Evolutionary conservation across 306 rosid genomes (phyloP), one percentile per base, ranked within the genome.

Genomic region (Cicer pinnatifidum): DNA sequence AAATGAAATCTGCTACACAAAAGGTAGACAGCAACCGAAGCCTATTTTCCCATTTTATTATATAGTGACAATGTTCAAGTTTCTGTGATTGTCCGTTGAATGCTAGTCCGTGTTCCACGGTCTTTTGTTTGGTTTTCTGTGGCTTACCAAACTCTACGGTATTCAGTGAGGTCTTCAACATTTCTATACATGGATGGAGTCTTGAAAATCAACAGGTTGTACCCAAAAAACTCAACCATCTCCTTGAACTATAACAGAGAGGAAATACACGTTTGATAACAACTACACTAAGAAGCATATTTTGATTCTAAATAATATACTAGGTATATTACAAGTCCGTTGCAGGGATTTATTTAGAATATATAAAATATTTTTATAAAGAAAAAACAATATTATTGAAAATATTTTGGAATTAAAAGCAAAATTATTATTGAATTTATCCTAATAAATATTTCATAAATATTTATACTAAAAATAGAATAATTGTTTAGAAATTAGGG

Each of bases 91-190:
- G 4, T 4, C 81, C 69, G 75, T 28, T n/a, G 11, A 79, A 66
- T 76, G 54, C 74, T 72, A 12, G 0, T 53, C 48, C 83, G 51
- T 37, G 40, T 77, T 80, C 41, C 53, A 67, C 38, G 82, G 71
- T 54, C 7, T 23, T 8, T 45, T 8, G 72, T 73, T 71, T 59
- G 69, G 64, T 56, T 15, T 69, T 82, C 35, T 64, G 89, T 88
- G 92, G 89, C 78, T 71, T 46, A 2, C 84, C 82, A 80, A 75
- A 58, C 11, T 71, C 56, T 9, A 3, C 79, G 81, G 5, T 58
- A 44, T 33, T 60, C 11, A 15, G 7, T 74, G 15, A 46, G 38
- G 53, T 19, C 72, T 41, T 68, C 33, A 11, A 35, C 7, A 38
- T 48, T 48, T 39, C 57, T 75, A 52, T 11, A 0, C 15, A 20